phyloP scores from a whole-genome alignment of 257 asterid genomes.

The Lithospermum erythrorhizon region DNA sequence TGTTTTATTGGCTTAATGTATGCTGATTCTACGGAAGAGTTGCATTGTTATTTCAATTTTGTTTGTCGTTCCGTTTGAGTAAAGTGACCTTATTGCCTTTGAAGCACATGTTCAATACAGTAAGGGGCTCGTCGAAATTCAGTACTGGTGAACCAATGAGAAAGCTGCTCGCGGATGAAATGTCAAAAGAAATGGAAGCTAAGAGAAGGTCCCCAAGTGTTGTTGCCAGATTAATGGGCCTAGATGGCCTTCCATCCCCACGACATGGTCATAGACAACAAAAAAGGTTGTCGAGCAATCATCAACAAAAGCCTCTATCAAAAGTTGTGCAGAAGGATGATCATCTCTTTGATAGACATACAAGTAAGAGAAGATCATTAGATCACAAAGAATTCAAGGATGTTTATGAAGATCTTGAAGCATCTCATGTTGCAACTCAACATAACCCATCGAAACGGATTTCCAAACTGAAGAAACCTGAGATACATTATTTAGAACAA shows the following conservation, averaged over 20 bases:
- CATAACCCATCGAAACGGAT: conserved; percentile 61
- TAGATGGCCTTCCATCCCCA: conserved; percentile 65
- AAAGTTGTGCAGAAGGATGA: conserved; percentile 14
- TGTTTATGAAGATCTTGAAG: conserved; percentile 82
- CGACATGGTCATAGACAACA: conserved; percentile 37
- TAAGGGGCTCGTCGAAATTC: conserved; percentile 33
- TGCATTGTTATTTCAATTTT: conserved; percentile 1
- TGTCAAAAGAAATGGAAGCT: conserved; percentile 51
- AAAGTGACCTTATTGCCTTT: conserved; percentile 7
- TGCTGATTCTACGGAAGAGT: not conserved
- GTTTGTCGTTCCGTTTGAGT: conserved; percentile 4
- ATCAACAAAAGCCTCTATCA: conserved; percentile 25
- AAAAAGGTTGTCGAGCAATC: conserved; percentile 31
- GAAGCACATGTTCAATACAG: conserved; percentile 41
- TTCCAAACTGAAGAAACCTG: conserved; percentile 37
- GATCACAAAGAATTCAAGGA: conserved; percentile 63
- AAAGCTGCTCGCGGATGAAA: conserved; percentile 67
- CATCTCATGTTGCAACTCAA: conserved; percentile 51
- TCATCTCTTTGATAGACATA: conserved; percentile 21
- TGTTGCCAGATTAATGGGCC: conserved; percentile 79
- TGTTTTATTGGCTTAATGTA: not conserved
- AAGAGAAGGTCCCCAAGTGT: conserved; percentile 44
- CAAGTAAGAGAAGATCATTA: conserved; percentile 31
- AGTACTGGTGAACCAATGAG: conserved; percentile 49
- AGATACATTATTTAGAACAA: conserved; percentile 42